A percentile compares a stretch with the other conserved stretches of the same genome.
Conservation (phyloP, 352 stramenopile species). For the Pythium grandisporangium region DNA sequence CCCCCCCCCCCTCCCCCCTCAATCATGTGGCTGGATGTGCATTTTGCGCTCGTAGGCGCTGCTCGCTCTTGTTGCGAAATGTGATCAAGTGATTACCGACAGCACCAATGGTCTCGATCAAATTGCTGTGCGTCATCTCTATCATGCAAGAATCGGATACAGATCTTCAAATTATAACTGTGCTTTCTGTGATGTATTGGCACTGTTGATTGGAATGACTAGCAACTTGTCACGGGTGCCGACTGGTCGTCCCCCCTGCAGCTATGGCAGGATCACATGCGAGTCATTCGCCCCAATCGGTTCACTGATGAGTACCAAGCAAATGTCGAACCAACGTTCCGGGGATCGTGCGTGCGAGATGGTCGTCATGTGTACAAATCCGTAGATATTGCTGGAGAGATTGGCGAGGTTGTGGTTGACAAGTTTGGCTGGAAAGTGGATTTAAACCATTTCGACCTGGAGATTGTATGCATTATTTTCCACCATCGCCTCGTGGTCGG, state of each 20-base stretch:
- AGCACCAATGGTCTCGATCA: conserved; percentile 32
- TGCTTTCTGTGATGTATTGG: not conserved
- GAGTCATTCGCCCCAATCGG: conserved; percentile 2
- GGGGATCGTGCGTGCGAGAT: conserved; percentile 71
- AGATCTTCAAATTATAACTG: not conserved
- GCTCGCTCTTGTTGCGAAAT: conserved; percentile 46
- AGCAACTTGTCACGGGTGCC: conserved; percentile 13
- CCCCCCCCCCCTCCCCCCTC: no score
- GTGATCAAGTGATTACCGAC: conserved; percentile 46
- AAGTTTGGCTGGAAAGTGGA: conserved; percentile 58
- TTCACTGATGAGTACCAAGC: conserved; percentile 6
- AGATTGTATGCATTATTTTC: conserved; percentile 71
- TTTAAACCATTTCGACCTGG: conserved; percentile 52
- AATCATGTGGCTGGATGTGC: no score
- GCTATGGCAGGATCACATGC: conserved; percentile 49
- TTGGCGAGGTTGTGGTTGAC: conserved; percentile 43
- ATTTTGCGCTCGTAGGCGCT: conserved; percentile 14
- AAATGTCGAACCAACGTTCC: conserved; percentile 33
- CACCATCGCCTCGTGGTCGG: conserved; percentile 58
- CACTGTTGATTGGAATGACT: not conserved
- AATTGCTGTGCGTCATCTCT: conserved; percentile 40
- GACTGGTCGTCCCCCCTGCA: conserved; percentile 44
- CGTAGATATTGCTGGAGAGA: conserved; percentile 42
- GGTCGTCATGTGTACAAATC: conserved; percentile 70
- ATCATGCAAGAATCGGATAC: no score